A percentile compares a stretch with the other conserved stretches of the same genome.
These are phyloP conservation scores for Coemansia sp. DNA, from an alignment of 192 early-diverging fungal species.

Conservation along the genomic window DNA sequence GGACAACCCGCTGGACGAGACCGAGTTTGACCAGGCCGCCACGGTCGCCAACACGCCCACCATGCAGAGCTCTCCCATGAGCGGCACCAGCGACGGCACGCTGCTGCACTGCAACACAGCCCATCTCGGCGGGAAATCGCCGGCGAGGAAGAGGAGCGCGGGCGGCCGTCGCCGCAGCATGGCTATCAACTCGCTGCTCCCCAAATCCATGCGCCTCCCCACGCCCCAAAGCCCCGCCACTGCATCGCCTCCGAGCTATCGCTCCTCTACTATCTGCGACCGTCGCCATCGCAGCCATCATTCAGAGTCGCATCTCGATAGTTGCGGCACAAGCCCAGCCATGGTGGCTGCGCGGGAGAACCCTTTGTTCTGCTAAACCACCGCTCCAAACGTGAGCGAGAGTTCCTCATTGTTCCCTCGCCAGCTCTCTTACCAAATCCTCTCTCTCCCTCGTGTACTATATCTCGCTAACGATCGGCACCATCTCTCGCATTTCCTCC, in stretches of 20 bases:
- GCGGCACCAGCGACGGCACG: neutral
- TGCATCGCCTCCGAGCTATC: neutral
- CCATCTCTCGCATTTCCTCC: neutral
- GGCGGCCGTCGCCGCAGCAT: neutral
- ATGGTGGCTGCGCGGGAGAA: conserved; percentile 30
- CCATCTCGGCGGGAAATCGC: neutral
- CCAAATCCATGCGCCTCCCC: neutral
- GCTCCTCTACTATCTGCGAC: neutral
- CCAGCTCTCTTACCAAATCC: neutral
- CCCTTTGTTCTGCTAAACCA: conserved; percentile 31
- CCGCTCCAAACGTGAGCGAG: neutral
- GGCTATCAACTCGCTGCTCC: neutral
- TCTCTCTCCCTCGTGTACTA: conserved; percentile 8
- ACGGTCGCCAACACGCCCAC: neutral
- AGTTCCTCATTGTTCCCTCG: too few species aligned
- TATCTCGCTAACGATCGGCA: conserved; percentile 1
- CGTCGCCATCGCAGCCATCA: neutral
- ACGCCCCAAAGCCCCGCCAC: neutral
- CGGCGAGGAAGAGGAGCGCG: too few species aligned
- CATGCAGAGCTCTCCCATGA: conserved; percentile 1
- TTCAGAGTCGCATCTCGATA: neutral
- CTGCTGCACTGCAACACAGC: neutral
- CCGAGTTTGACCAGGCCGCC: neutral
- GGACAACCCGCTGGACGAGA: conserved; percentile 4
- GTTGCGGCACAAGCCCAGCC: neutral